Conservation (phyloP, 176 grass and related monocot genomes). For the Tillandsia fasciculata region DNA sequence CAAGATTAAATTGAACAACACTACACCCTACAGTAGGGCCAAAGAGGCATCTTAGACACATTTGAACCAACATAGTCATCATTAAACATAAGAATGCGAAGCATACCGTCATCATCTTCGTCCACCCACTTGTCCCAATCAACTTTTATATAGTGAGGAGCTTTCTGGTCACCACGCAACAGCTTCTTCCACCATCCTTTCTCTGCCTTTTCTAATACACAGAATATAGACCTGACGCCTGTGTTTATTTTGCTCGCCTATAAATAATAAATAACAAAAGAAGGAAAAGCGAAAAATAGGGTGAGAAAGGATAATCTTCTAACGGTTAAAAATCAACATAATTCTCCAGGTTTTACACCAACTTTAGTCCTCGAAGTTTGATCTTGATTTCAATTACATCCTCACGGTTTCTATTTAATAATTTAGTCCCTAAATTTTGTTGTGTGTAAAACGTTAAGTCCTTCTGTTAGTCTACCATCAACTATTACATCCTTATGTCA, state of each 20-base stretch:
- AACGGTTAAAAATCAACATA: background rate
- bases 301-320: background rate
- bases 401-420: too few species aligned
- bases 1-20: too few species aligned
- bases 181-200: constrained; percentile 87
- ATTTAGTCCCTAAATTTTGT: too few species aligned
- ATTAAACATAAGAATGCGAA: constrained; percentile 4
- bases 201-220: constrained; percentile 61
- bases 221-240: constrained; percentile 62
- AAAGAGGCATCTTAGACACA: too few species aligned
- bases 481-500: too few species aligned
- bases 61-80: background rate
- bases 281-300: background rate
- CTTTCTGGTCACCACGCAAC: constrained; percentile 45
- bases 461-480: too few species aligned
- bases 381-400: too few species aligned
- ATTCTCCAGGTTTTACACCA: background rate
- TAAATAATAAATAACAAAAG: background rate
- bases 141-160: constrained; percentile 78
- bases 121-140: constrained; percentile 99
- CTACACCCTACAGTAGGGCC: too few species aligned
- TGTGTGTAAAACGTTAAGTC: too few species aligned
- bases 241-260: constrained; percentile 86
- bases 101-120: constrained; percentile 83
- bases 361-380: too few species aligned